Conservation (phyloP, 768 basidiomycete species). For the Termitomyces sp. region DNA sequence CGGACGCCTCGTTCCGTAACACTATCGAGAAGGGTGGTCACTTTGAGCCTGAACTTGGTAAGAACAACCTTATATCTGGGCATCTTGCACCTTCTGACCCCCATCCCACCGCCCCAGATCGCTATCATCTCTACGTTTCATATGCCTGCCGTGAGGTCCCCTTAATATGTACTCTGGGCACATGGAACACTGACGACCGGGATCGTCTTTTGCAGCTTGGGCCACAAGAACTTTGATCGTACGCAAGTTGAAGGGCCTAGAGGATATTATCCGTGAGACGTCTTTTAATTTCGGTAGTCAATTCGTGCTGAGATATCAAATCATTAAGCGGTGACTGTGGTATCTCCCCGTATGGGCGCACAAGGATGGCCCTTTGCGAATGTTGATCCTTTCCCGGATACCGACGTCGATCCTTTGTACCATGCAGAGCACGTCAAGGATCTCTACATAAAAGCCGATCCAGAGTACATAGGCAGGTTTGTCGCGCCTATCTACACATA, state of each 20-base stretch:
- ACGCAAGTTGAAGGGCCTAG: slow-evolving; percentile 88
- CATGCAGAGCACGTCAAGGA: slow-evolving; percentile 73
- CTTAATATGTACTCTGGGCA: neutral
- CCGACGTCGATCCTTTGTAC: slow-evolving; percentile 75
- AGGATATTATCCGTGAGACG: slow-evolving; percentile 70
- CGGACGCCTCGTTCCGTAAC: slow-evolving; percentile 50
- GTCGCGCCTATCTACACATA: slow-evolving; percentile 9
- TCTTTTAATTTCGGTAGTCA: slow-evolving; percentile 8
- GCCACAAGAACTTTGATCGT: slow-evolving; percentile 88
- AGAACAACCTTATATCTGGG: slow-evolving; percentile 16
- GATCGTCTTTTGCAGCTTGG: slow-evolving; percentile 59
- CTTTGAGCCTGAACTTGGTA: slow-evolving; percentile 77
- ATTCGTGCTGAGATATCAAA: slow-evolving; percentile 6
- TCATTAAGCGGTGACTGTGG: slow-evolving; percentile 63
- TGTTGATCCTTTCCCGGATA: slow-evolving; percentile 62
- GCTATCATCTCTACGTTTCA: slow-evolving; percentile 91
- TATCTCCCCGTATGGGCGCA: slow-evolving; percentile 83
- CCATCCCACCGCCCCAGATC: slow-evolving; percentile 39
- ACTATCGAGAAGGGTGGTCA: slow-evolving; percentile 50
- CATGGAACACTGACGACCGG: slow-evolving; percentile 1
- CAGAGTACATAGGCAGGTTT: slow-evolving; percentile 67
- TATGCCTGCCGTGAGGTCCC: slow-evolving; percentile 70
- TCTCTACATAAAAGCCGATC: slow-evolving; percentile 75
- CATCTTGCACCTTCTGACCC: neutral
- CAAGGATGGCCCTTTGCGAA: slow-evolving; percentile 87